Evolutionary conservation across 2,329 filamentous ascomycete genomes (phyloP).

Genomic region (Didymella pomorum): DNA sequence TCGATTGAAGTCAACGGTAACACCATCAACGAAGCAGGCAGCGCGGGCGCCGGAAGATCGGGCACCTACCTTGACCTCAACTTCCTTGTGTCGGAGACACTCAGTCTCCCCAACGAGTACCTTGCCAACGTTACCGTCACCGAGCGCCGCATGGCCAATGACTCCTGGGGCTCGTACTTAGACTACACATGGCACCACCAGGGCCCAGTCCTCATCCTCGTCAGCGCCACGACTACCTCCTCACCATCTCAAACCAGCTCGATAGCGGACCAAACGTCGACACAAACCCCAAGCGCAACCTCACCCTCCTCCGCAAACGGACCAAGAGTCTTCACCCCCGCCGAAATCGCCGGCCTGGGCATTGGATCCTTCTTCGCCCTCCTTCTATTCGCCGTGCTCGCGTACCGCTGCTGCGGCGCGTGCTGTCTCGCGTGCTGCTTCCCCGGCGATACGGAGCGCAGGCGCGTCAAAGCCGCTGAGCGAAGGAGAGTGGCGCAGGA

Average conservation of each 20-base stretch:
- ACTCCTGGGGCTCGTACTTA: background rate
- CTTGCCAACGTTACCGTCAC: slow-evolving; percentile 6
- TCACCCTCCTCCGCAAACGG: background rate
- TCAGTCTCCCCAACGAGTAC: slow-evolving; percentile 9
- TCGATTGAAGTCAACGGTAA: background rate
- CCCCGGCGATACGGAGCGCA: background rate
- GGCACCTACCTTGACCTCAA: background rate
- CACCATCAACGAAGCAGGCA: background rate
- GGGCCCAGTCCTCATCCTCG: slow-evolving; percentile 25
- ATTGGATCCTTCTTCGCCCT: slow-evolving; percentile 2
- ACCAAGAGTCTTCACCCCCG: background rate
- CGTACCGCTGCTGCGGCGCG: slow-evolving; percentile 3
- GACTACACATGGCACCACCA: slow-evolving; percentile 13
- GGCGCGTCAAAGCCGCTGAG: slow-evolving; percentile 6
- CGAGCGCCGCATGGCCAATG: slow-evolving; percentile 1
- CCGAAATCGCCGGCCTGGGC: slow-evolving; percentile 6
- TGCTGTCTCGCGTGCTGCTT: slow-evolving; percentile 2
- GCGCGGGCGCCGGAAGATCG: background rate
- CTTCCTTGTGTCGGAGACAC: background rate
- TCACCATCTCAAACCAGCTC: background rate
- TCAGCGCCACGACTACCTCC: background rate
- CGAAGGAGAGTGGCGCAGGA: background rate
- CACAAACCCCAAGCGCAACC: background rate
- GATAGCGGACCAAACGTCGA: background rate
- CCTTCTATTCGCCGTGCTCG: background rate